Base-by-base conservation (phyloP, 768 basidiomycete genomes). In the Phallus indusiatus region DNA sequence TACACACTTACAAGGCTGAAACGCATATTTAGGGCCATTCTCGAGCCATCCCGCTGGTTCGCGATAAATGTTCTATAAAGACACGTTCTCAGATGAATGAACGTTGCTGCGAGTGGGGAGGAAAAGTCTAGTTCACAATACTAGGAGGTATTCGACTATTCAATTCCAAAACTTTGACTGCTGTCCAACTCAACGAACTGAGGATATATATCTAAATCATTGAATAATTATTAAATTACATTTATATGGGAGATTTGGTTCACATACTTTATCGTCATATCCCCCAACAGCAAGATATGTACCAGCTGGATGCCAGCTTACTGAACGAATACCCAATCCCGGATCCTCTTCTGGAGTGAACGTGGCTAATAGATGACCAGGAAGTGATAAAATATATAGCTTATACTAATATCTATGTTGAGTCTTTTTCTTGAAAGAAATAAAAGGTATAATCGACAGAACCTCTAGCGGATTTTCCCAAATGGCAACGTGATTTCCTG, bases 391-490 rank as follows among this genome's bases (percentile, higher is more conserved):
- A 16, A 93, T 74, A 69, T 81, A 75, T 12, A 94, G 71, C 67
- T 88, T 92, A 71, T 87, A 92, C 91, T 93, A 63, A 14, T 16
- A 57, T 50, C 18, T 21, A 14, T 0, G 55, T 16, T 36, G 47
- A 42, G 50, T 33, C 47, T 17, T 22, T 47, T 37, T 22, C 50
- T 42, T 42, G 42, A 55, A 42, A 55, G 17, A 21, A 46, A 55
- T 37, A 55, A 18, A 21, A 55, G 55, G 24, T 46, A 46, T n/a
- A 60, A 60, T 57, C 53, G 42, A 66, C 75, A 42, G 24, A 62
- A 89, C 90, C 76, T 94, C 88, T n/a, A 92, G 70, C 10, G 86
- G 79, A 1, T 87, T 85, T 69, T 94, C 90, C 90, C 90, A 94
- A 0, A 87, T 76, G 3, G 89, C 89, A 42, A 93, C 63, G 69